phyloP scores from a whole-genome alignment of 139 green algal species.

The Yamagishiella unicocca region DNA sequence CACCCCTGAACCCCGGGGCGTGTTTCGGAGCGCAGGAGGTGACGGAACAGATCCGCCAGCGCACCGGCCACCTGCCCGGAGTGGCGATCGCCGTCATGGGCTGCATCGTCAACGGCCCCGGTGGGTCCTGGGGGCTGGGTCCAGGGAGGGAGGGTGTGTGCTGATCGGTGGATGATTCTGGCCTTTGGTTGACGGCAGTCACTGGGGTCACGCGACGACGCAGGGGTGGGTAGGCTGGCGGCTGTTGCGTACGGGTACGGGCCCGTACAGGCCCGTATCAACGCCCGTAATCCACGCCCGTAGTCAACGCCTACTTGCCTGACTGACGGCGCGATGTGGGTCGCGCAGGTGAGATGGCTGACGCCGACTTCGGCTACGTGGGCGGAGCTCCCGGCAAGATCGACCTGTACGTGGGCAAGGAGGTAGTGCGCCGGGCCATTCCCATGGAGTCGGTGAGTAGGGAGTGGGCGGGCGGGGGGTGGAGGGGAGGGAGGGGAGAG shows the following conservation, averaged over 20 bases:
- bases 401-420: slow-evolving; percentile 99
- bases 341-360: slow-evolving; percentile 97
- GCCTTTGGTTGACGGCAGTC: too few species aligned
- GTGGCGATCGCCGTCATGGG: slow-evolving; percentile 99
- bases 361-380: slow-evolving; percentile 98
- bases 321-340: too few species aligned
- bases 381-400: slow-evolving; percentile 90
- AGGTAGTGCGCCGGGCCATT: slow-evolving; percentile 93
- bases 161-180: too few species aligned
- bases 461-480: background rate
- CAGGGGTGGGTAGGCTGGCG: too few species aligned
- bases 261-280: too few species aligned
- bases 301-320: too few species aligned
- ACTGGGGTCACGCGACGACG: too few species aligned
- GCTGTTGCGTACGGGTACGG: too few species aligned
- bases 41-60: slow-evolving; percentile 93
- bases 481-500: background rate
- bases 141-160: background rate
- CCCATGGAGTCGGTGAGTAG: slow-evolving; percentile 75
- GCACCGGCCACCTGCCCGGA: slow-evolving; percentile 95
- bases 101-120: slow-evolving; percentile 98
- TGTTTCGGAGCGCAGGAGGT: slow-evolving; percentile 62
- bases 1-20: too few species aligned
- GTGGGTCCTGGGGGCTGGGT: background rate
- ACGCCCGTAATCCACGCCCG: too few species aligned